Evolutionary conservation across 306 rosid genomes (phyloP), one percentile per base, ranked within the genome.

Genomic region (Castanea sativa): DNA sequence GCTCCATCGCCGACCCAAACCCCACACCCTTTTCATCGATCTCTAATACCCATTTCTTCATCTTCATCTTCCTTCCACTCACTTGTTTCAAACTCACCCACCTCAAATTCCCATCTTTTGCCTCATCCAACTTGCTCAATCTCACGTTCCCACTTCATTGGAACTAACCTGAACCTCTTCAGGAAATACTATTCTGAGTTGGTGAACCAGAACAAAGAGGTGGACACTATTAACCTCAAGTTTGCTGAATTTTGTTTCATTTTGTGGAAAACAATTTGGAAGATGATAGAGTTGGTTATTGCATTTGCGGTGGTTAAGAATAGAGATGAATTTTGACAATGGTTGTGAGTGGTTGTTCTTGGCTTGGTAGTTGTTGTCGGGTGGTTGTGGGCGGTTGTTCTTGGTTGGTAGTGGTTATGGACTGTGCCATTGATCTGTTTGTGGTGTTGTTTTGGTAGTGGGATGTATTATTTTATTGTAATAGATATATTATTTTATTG

Each of bases 211-310:
- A 88, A 87, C 78, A 88, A 68, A 77, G 94, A 78, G 85, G 97
- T 92, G 83, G 99, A 95, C 81, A 86, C 73, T 83, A 95, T 95
- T 79, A 91, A 95, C 78, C 97, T 91, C 86, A 95, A 91, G 87
- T 95, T 95, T 45, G 94, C 90, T 14, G 98, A 92, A 16, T 65
- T 29, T 16, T 5, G n/a, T 19, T 21, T 74, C 74, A 43, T 11
- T 33, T 79, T 79, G 55, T 75, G 33, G 67, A 63, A 75, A 43
- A 56, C 14, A 51, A 61, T 56, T 78, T 32, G 60, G 55, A 57
- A 43, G 43, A 30, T 83, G 38, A 73, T 74, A 25, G 52, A 27
- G 35, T 59, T 61, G 78, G 20, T 76, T 70, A 75, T 19, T 35
- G 8, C 72, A 6, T 49, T 45, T 12, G 35, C 11, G 9, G 18